Evolutionary conservation across 2,329 filamentous ascomycete species (phyloP).

Genomic region (Endocalyx cinctus): DNA sequence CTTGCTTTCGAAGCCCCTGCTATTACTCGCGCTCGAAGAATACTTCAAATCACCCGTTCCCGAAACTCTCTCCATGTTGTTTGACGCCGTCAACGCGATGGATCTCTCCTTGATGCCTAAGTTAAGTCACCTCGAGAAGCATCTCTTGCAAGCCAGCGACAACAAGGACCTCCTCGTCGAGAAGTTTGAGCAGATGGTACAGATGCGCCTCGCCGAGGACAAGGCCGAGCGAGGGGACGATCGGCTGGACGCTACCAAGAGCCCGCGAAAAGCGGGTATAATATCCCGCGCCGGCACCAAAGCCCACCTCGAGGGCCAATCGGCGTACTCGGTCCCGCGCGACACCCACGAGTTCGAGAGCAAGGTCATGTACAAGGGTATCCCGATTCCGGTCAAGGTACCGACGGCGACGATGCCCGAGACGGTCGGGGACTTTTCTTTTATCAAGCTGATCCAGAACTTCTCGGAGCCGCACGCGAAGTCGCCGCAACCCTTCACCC

Average conservation of each 20-base stretch:
- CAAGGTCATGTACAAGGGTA: conserved; percentile 90
- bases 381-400: conserved; percentile 94
- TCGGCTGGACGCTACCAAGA: conserved; percentile 43
- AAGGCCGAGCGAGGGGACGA: conserved; percentile 38
- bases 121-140: conserved; percentile 76
- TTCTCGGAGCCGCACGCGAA: conserved; percentile 82
- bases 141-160: conserved; percentile 83
- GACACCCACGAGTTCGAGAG: conserved; percentile 98
- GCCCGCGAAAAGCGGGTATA: conserved; percentile 40
- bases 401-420: conserved; percentile 91
- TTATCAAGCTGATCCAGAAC: conserved; percentile 94
- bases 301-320: conserved; percentile 56
- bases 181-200: conserved; percentile 93
- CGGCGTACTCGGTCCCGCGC: conserved; percentile 72
- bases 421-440: conserved; percentile 94
- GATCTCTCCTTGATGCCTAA: conserved; percentile 90
- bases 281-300: conserved; percentile 60
- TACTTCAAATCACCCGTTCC: conserved; percentile 91
- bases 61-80: conserved; percentile 83
- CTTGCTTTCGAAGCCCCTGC: conserved; percentile 59
- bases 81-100: conserved; percentile 93
- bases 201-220: conserved; percentile 71
- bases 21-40: conserved; percentile 87
- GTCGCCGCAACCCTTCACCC: conserved; percentile 74
- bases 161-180: conserved; percentile 96